These are phyloP conservation scores for Lactarius deliciosus DNA, from an alignment of 768 basidiomycete species.

Conservation along the genomic window DNA sequence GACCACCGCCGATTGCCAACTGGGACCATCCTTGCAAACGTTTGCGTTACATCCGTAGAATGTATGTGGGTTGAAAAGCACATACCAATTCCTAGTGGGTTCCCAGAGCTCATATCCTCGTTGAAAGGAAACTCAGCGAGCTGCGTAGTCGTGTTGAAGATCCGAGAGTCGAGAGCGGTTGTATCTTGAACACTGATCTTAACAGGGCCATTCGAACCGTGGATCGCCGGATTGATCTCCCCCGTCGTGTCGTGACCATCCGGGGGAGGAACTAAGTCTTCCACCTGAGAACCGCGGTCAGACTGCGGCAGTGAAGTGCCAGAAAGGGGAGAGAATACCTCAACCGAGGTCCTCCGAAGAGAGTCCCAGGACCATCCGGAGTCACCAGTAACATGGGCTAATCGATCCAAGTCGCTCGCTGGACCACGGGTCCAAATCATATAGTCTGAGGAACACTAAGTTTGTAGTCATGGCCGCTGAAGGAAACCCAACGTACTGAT, in stretches of 20 bases:
- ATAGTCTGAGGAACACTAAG: conserved; percentile 8
- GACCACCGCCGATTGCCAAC: background rate
- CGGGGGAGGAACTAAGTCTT: conserved; percentile 9
- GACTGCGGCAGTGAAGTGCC: background rate
- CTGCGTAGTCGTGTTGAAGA: conserved; percentile 25
- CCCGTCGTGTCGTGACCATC: conserved; percentile 31
- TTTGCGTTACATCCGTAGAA: background rate
- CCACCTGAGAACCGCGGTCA: background rate
- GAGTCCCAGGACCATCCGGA: conserved; percentile 30
- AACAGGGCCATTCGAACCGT: conserved; percentile 31
- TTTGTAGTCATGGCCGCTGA: background rate
- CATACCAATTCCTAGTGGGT: conserved; percentile 32
- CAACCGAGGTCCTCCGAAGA: conserved; percentile 13
- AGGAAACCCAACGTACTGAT: conserved; percentile 25
- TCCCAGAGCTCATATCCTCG: conserved; percentile 31
- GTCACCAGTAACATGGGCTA: conserved; percentile 25
- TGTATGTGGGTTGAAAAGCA: background rate
- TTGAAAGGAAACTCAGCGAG: conserved; percentile 33
- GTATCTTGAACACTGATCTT: conserved; percentile 29
- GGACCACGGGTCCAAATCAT: conserved; percentile 27
- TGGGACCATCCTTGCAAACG: background rate
- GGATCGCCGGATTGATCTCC: conserved; percentile 31
- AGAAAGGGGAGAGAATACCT: background rate
- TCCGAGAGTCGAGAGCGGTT: conserved; percentile 1
- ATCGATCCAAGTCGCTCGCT: conserved; percentile 29